Evolutionary conservation across 1,284 basidiomycete genomes (phyloP), one percentile per base, ranked within the genome.

Genomic region (Ganoderma lucidum): DNA sequence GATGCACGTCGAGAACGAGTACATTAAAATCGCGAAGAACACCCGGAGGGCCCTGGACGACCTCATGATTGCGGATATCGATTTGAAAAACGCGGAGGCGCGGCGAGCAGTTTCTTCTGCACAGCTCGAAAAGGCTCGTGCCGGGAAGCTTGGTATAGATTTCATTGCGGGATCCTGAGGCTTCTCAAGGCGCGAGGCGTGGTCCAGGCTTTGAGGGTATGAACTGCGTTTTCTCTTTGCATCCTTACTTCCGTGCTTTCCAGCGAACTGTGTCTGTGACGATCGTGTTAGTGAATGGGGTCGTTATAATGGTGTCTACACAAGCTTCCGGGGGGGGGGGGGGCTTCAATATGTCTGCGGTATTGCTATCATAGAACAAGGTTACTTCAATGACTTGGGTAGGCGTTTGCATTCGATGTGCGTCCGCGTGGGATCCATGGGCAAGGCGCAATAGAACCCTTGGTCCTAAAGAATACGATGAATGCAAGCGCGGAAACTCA

Each of bases 371-470:
- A 19, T 35, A n/a, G 41, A 61, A 39, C 41, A 42, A 61, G 15
- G 39, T 17, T 42, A 19, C 6, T 41, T 72, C 66, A 72, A 65
- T 79, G 81, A 61, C 78, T 87, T 85, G 63, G 88, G 88, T 72
- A 94, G 82, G 30, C 86, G 88, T 76, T 83, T 90, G 80, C 93
- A 94, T 78, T 93, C 88, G 84, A 95, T 93, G 75, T 94, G 83
- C 45, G 92, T 93, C 78, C 85, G 85, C 64, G 83, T 80, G 10
- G 92, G 93, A 76, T 95, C 90, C 76, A 90, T 90, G 10, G 92
- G 92, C 44, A 94, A 79, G 3, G 89, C 87, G 78, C 91, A 94
- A 82, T 89, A 95, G 81, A 94, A 94, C 23, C 89, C 91, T 75
- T 85, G 80, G 10, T 85, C 83, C 89, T 91, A 19, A 8, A 17